These are phyloP conservation scores for Pseudogymnoascus sp. DNA, from an alignment of 2,329 filamentous ascomycete species.

Conservation along the genomic window DNA sequence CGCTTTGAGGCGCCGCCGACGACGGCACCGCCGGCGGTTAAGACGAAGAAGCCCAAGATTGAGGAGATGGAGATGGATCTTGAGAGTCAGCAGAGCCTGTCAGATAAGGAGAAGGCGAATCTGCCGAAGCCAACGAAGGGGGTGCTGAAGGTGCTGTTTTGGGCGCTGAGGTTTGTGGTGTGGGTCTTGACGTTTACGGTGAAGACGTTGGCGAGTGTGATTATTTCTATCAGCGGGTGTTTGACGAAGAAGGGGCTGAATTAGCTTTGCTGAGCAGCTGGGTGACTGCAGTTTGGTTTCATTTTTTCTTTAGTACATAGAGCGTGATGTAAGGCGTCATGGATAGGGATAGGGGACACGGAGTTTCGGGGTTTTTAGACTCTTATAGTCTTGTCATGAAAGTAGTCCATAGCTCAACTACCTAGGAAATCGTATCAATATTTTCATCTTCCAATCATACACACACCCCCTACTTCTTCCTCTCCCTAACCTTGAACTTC, in stretches of 20 bases:
- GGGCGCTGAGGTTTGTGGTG: slow-evolving; percentile 48
- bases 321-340: neutral
- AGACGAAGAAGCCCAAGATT: slow-evolving; percentile 33
- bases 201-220: slow-evolving; percentile 42
- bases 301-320: neutral
- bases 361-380: neutral
- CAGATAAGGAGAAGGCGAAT: slow-evolving; percentile 26
- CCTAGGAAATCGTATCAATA: neutral
- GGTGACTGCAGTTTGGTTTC: neutral
- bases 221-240: slow-evolving; percentile 43
- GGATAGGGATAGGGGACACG: neutral
- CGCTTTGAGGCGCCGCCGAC: slow-evolving; percentile 50
- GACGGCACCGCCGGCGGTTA: slow-evolving; percentile 20
- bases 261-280: neutral
- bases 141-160: slow-evolving; percentile 42
- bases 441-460: neutral
- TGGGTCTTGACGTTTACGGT: slow-evolving; percentile 49
- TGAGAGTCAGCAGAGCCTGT: slow-evolving; percentile 45
- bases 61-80: slow-evolving; percentile 54
- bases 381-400: neutral
- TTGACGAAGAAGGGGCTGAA: slow-evolving; percentile 35
- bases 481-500: slow-evolving; percentile 53
- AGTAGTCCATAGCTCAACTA: neutral
- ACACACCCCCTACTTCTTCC: slow-evolving; percentile 39
- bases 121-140: slow-evolving; percentile 41